A percentile compares a stretch with the other conserved stretches of the same genome.
These are phyloP conservation scores for Mycena metata DNA, from an alignment of 768 basidiomycete genomes.

Conservation along the genomic window DNA sequence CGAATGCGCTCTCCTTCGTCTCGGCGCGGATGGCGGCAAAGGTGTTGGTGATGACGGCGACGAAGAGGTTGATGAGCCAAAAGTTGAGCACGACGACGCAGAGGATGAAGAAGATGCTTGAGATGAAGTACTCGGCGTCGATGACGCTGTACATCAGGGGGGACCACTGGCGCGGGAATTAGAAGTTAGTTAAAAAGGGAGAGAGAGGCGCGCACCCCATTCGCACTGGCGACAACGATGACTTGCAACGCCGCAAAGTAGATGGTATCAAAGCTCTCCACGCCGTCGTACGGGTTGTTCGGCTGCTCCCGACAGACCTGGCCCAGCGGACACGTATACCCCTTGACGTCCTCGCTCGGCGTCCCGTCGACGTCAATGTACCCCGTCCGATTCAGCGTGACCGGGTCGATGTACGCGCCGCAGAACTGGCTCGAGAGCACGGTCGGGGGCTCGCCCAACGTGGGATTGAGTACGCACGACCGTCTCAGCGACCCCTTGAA, in stretches of 20 bases:
- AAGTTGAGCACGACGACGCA: slow-evolving; percentile 92
- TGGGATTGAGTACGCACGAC: slow-evolving; percentile 68
- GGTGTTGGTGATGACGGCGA: slow-evolving; percentile 95
- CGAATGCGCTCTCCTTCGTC: slow-evolving; percentile 93
- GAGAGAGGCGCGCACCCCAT: slow-evolving; percentile 70
- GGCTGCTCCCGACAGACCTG: slow-evolving; percentile 87
- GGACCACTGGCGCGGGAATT: slow-evolving; percentile 67
- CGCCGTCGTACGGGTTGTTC: slow-evolving; percentile 72
- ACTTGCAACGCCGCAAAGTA: slow-evolving; percentile 87
- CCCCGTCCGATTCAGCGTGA: slow-evolving; percentile 60
- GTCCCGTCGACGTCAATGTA: slow-evolving; percentile 49
- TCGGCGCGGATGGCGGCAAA: slow-evolving; percentile 90
- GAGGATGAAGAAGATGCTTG: slow-evolving; percentile 88
- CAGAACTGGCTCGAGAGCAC: slow-evolving; percentile 71
- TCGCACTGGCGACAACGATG: slow-evolving; percentile 84
- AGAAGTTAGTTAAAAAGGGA: no score
- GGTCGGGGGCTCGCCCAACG: slow-evolving; percentile 64
- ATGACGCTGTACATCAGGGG: slow-evolving; percentile 90
- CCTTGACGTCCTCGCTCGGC: slow-evolving; percentile 64
- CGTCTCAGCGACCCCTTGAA: slow-evolving; percentile 89
- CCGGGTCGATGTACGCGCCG: slow-evolving; percentile 83
- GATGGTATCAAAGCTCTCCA: slow-evolving; percentile 92
- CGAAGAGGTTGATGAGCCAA: slow-evolving; percentile 93
- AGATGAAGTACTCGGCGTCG: slow-evolving; percentile 91
- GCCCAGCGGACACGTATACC: slow-evolving; percentile 90